A percentile compares a stretch with the other conserved stretches of the same genome.
These are phyloP conservation scores for Coleophoma crateriformis DNA, from an alignment of 2,329 filamentous ascomycete genomes.

Conservation along the genomic window DNA sequence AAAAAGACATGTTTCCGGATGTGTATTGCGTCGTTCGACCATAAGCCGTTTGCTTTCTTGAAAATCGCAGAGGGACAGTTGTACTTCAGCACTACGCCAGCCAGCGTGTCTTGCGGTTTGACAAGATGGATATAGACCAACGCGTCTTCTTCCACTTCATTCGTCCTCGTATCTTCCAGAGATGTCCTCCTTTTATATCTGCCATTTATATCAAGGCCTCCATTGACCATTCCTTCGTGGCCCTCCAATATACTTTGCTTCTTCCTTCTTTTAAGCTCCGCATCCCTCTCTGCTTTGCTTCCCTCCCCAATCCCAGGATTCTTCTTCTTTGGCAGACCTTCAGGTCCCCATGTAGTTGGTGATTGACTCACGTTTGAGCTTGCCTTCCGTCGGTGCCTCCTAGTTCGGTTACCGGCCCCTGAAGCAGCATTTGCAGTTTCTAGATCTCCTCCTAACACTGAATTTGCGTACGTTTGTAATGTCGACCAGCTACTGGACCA, in stretches of 20 bases:
- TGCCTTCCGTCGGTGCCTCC: not conserved
- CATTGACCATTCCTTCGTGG: constrained; percentile 54
- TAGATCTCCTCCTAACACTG: constrained; percentile 23
- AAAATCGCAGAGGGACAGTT: constrained; percentile 80
- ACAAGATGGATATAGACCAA: constrained; percentile 90
- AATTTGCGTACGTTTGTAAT: constrained; percentile 25
- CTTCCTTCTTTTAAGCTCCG: constrained; percentile 48
- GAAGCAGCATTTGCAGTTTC: constrained; percentile 4
- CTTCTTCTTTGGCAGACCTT: constrained; percentile 10
- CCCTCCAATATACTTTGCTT: constrained; percentile 56
- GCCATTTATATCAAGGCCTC: constrained; percentile 47
- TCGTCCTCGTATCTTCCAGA: constrained; percentile 9
- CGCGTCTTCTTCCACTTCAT: constrained; percentile 63
- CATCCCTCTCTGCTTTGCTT: constrained; percentile 46
- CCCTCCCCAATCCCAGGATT: constrained; percentile 42
- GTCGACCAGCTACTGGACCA: constrained; percentile 25
- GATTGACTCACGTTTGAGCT: constrained; percentile 1
- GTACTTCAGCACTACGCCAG: constrained; percentile 85
- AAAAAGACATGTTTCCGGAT: constrained; percentile 74
- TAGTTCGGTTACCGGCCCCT: not conserved
- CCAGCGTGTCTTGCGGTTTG: constrained; percentile 76
- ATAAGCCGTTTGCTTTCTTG: constrained; percentile 84
- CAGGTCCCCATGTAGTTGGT: constrained; percentile 23
- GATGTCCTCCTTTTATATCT: constrained; percentile 14
- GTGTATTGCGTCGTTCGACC: constrained; percentile 90